Conservation (phyloP, 2,329 filamentous ascomycete genomes). For the Colletotrichum sp. region DNA sequence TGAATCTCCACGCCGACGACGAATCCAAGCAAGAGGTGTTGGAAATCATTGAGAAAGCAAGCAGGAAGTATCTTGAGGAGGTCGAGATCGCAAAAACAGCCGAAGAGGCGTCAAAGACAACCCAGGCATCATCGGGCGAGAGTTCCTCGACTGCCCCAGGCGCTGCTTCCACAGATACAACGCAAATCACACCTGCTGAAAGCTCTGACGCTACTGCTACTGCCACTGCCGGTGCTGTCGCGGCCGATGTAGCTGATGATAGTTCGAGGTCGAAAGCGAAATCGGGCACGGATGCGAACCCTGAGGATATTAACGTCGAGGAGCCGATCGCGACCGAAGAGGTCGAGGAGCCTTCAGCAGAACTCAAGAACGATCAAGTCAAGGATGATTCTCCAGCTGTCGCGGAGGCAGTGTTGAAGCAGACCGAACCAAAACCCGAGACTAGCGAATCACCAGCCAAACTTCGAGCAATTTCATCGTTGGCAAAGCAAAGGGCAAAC, state of each 20-base stretch:
- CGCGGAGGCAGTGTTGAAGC: background rate
- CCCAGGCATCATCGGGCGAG: background rate
- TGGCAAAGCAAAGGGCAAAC: conserved; percentile 35
- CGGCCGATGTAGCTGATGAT: background rate
- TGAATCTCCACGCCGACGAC: conserved; percentile 31
- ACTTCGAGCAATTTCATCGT: conserved; percentile 17
- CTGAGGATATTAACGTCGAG: conserved; percentile 57
- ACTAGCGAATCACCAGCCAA: background rate
- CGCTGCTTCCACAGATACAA: background rate
- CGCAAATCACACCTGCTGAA: background rate
- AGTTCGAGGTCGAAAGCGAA: background rate
- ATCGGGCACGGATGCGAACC: conserved; percentile 21
- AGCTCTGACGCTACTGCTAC: background rate
- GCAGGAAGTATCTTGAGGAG: conserved; percentile 53
- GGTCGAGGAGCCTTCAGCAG: conserved; percentile 27
- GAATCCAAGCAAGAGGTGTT: conserved; percentile 50
- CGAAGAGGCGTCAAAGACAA: background rate
- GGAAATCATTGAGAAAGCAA: conserved; percentile 54
- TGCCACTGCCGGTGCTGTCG: background rate
- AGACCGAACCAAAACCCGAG: conserved; percentile 14
- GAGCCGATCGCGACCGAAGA: background rate
- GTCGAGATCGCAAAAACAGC: conserved; percentile 29
- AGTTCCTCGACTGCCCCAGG: background rate
- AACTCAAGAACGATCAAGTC: background rate
- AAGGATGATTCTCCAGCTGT: background rate